Percentiles rank a stretch among this genome's conserved stretches.
These are phyloP conservation scores for Paraphaeosphaeria sporulosa DNA, from an alignment of 2,329 filamentous ascomycete species.

Conservation along the genomic window DNA sequence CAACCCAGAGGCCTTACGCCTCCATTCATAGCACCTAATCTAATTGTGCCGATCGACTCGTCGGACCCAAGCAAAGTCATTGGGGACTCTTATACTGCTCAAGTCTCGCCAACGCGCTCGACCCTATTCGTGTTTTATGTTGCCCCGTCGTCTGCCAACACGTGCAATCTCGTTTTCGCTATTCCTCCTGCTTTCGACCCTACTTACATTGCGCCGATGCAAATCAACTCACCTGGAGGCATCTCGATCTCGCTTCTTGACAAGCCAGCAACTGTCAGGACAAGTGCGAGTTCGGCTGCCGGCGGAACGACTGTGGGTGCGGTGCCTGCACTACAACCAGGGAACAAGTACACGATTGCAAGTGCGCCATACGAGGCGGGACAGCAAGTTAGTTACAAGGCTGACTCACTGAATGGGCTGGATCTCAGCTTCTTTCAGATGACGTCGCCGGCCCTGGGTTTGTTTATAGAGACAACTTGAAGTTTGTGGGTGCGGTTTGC, in stretches of 20 bases:
- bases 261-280: conserved; percentile 14
- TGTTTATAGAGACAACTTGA: conserved; percentile 28
- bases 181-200: conserved; percentile 50
- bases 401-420: conserved; percentile 32
- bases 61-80: conserved; percentile 48
- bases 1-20: conserved; percentile 39
- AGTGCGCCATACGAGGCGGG: conserved; percentile 36
- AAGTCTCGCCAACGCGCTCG: conserved; percentile 48
- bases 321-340: conserved; percentile 22
- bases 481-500: neutral
- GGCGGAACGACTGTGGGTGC: conserved; percentile 21
- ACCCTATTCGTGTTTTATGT: conserved; percentile 59
- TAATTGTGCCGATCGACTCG: conserved; percentile 49
- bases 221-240: conserved; percentile 42
- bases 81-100: conserved; percentile 51
- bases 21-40: conserved; percentile 47
- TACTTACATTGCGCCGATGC: conserved; percentile 46
- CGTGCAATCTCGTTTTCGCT: conserved; percentile 58
- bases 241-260: conserved; percentile 39
- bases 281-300: conserved; percentile 20
- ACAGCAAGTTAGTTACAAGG: conserved; percentile 30
- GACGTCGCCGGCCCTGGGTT: conserved; percentile 28
- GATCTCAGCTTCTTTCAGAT: conserved; percentile 40
- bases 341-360: conserved; percentile 29
- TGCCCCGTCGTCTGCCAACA: conserved; percentile 48